These are phyloP conservation scores for Vinca minor DNA, from an alignment of 257 asterid genomes.

Conservation along the genomic window DNA sequence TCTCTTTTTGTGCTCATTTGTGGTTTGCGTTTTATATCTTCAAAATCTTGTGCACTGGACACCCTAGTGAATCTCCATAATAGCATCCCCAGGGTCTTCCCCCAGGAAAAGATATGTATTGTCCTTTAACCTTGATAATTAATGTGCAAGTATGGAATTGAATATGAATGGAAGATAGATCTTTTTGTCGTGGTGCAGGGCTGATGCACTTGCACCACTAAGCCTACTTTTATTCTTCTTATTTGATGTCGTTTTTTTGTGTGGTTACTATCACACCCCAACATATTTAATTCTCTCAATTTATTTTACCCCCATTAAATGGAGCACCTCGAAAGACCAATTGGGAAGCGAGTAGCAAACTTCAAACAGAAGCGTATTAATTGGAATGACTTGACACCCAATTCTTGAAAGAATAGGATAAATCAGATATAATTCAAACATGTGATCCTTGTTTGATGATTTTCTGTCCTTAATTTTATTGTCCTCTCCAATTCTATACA, in stretches of 20 bases:
- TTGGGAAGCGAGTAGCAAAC: not conserved
- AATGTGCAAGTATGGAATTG: not conserved
- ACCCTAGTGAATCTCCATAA: not conserved
- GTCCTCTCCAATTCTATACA: not conserved
- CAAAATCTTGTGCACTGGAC: not conserved
- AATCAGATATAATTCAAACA: not conserved
- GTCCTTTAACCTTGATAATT: too few species aligned
- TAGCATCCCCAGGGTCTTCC: too few species aligned
- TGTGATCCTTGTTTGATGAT: conserved; percentile 1
- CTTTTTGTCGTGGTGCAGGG: not conserved
- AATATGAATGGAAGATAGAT: too few species aligned
- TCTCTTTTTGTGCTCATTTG: not conserved
- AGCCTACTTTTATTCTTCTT: too few species aligned
- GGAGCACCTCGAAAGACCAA: not conserved
- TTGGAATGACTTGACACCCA: not conserved
- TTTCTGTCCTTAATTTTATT: not conserved
- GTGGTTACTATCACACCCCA: too few species aligned
- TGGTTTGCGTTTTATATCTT: not conserved
- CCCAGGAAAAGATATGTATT: too few species aligned
- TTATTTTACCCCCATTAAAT: not conserved
- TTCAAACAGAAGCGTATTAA: too few species aligned
- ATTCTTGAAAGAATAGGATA: not conserved
- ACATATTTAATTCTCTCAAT: not conserved
- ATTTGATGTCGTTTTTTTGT: not conserved
- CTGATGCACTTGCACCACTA: not conserved